Conservation (phyloP, 345 rosid species). For the Mercurialis annua region DNA sequence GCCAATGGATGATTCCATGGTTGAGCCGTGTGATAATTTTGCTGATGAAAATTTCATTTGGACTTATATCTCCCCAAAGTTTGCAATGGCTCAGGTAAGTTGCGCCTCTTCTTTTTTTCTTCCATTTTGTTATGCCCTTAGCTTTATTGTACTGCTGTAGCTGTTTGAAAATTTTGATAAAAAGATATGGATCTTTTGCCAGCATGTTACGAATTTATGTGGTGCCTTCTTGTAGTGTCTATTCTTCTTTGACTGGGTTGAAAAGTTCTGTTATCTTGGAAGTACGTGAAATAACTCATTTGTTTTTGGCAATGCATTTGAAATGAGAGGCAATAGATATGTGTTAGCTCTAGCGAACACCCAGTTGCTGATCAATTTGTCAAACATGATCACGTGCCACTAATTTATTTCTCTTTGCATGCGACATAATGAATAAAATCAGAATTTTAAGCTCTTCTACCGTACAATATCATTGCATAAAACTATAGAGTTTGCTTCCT, state of each 20-base stretch:
- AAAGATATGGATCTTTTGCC: too few species aligned
- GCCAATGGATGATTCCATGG: slow-evolving; percentile 24
- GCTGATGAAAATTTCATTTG: slow-evolving; percentile 48
- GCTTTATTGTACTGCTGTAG: neutral
- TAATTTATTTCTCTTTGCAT: neutral
- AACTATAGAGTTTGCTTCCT: neutral
- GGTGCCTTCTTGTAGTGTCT: neutral
- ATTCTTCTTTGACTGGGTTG: neutral
- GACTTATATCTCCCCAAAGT: slow-evolving; percentile 84
- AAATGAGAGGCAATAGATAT: neutral
- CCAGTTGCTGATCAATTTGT: neutral
- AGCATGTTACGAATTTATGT: neutral
- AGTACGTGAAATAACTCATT: neutral
- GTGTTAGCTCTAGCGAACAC: neutral
- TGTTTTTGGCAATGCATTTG: neutral
- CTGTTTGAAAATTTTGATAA: too few species aligned
- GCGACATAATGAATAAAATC: neutral
- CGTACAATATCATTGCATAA: neutral
- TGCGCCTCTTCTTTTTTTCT: neutral
- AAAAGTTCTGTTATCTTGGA: neutral
- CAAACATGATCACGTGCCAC: neutral
- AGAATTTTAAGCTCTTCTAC: neutral
- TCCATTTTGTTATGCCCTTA: neutral
- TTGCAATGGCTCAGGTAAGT: slow-evolving; percentile 88
- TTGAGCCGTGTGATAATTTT: slow-evolving; percentile 28